Evolutionary conservation across 2,329 filamentous ascomycete species (phyloP).

Genomic region (Talaromyces sp.): DNA sequence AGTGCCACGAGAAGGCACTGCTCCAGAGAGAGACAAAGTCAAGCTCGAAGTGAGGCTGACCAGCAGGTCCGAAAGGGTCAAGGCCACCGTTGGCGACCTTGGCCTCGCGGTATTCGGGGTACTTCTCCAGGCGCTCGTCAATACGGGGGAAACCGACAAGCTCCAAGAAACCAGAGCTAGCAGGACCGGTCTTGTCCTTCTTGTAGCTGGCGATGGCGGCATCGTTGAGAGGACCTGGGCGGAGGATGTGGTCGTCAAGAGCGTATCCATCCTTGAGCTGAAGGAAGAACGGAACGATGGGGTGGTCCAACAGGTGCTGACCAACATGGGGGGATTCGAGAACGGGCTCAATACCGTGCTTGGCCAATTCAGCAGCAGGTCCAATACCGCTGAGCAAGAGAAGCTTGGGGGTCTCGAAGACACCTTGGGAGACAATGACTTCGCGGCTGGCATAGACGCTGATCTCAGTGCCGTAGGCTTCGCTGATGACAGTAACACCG

Average conservation of each 20-base stretch:
- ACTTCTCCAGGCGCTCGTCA: conserved; percentile 45
- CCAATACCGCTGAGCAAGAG: conserved; percentile 31
- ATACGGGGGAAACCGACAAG: conserved; percentile 55
- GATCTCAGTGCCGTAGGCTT: conserved; percentile 29
- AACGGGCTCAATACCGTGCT: conserved; percentile 4
- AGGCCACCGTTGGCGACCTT: conserved; percentile 36
- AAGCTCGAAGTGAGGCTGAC: conserved; percentile 57
- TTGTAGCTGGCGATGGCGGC: conserved; percentile 30
- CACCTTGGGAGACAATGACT: conserved; percentile 42
- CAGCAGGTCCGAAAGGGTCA: conserved; percentile 52
- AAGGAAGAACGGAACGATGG: conserved; percentile 38
- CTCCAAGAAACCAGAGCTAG: conserved; percentile 37
- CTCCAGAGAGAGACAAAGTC: conserved; percentile 59
- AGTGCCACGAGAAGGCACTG: conserved; percentile 46
- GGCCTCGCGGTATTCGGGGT: conserved; percentile 42
- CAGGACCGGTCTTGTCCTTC: conserved; percentile 26
- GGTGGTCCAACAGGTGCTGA: conserved; percentile 44
- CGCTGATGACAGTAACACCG: conserved; percentile 45
- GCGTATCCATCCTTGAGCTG: conserved; percentile 39
- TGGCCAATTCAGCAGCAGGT: conserved; percentile 26
- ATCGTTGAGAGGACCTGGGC: conserved; percentile 31
- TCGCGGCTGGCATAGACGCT: conserved; percentile 33
- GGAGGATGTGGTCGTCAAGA: conserved; percentile 35
- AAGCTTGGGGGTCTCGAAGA: conserved; percentile 41
- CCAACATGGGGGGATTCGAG: conserved; percentile 22